These are phyloP conservation scores for Hortaea werneckii DNA, from an alignment of 2,329 filamentous ascomycete genomes.

Conservation along the genomic window DNA sequence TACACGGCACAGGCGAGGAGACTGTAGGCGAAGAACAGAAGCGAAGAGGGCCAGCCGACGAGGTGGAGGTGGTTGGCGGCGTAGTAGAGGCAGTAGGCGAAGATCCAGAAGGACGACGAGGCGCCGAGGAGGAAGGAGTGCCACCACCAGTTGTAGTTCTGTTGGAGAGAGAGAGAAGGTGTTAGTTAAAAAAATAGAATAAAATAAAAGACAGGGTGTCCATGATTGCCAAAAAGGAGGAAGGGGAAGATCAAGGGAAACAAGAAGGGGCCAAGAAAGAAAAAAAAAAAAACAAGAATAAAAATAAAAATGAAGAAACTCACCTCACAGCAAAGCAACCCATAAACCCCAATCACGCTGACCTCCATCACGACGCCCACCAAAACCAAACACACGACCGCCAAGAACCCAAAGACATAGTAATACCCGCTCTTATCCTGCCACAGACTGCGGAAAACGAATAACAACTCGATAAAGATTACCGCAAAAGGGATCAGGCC, in stretches of 20 bases:
- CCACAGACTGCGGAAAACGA: constrained; percentile 80
- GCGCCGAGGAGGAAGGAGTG: constrained; percentile 73
- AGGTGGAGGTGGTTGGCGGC: constrained; percentile 73
- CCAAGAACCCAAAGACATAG: constrained; percentile 81
- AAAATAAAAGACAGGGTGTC: too few species aligned
- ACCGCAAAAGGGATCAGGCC: constrained; percentile 77
- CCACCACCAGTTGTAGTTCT: constrained; percentile 91
- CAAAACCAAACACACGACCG: constrained; percentile 61
- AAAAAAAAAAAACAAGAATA: too few species aligned
- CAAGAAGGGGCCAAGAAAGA: too few species aligned
- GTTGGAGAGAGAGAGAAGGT: too few species aligned
- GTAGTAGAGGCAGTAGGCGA: constrained; percentile 75
- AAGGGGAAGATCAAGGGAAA: too few species aligned
- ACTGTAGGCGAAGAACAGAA: constrained; percentile 80
- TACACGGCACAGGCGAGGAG: constrained; percentile 74
- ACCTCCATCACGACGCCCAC: constrained; percentile 72
- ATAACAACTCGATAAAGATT: constrained; percentile 77
- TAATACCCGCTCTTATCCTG: constrained; percentile 88
- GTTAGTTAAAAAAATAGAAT: too few species aligned
- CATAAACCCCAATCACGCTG: constrained; percentile 72
- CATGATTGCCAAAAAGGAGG: too few species aligned
- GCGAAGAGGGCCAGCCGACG: constrained; percentile 63
- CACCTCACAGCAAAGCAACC: constrained; percentile 68
- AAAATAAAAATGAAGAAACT: too few species aligned
- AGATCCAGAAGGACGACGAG: constrained; percentile 70